Percentiles rank a stretch among this genome's conserved stretches.
Conservation (phyloP, 495 filamentous ascomycete species). For the Aspergillus conjunctus region DNA sequence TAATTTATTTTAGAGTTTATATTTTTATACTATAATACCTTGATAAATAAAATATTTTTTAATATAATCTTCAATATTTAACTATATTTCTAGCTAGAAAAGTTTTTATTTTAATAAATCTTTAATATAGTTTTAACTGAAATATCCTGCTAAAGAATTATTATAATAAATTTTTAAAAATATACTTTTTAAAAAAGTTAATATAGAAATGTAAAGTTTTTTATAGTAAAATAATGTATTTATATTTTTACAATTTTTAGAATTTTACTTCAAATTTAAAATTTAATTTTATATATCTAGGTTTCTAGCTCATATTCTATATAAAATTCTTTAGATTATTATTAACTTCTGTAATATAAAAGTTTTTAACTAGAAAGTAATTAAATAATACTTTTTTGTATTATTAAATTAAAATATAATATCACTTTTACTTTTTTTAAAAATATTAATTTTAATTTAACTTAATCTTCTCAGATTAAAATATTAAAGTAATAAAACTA, state of each 20-base stretch:
- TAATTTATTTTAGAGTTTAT: conserved; percentile 5
- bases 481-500: neutral
- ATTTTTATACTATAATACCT: neutral
- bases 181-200: conserved; percentile 1
- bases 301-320: too few species aligned
- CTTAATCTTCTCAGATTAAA: neutral
- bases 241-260: too few species aligned
- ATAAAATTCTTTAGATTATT: too few species aligned
- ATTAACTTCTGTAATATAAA: too few species aligned
- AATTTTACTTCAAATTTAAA: too few species aligned
- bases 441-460: neutral
- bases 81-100: neutral
- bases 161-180: conserved; percentile 6
- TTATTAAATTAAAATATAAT: conserved; percentile 9
- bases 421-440: neutral
- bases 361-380: too few species aligned
- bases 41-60: neutral
- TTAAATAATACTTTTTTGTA: too few species aligned
- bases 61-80: neutral
- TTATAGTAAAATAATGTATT: neutral
- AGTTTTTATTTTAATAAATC: conserved; percentile 2
- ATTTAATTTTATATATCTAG: too few species aligned
- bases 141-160: neutral
- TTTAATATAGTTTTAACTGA: neutral
- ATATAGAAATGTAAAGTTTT: conserved; percentile 4